Base-by-base conservation (phyloP, 257 asterid species). In the Lycium barbarum region DNA sequence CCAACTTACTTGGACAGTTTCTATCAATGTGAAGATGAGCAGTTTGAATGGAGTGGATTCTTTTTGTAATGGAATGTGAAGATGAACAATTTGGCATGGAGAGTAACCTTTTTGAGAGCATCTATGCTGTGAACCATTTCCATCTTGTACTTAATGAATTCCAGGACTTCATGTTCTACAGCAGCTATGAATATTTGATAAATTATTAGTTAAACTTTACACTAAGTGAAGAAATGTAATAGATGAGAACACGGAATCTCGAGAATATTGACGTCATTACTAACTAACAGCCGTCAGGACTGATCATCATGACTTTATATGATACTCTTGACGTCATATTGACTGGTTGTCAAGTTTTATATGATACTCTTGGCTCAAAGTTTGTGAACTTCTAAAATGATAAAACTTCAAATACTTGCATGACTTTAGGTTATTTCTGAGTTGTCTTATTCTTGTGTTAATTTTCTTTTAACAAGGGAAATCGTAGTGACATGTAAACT, bases 101-200 rank as follows among this genome's bases (percentile, higher is more conserved):
- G 45, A 45, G 80, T 47, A 45, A 2, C 38, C 58, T 45, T 72
- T 72, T 11, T 49, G 12, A 49, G 40, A 74, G 43, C 20, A 22
- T 74, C 61, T 20, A 74, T 49, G 14, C 45, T 13, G 62, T 76
- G 61, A 22, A 5, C 26, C 45, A 49, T 49, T 20, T 49, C 45
- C 81, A 22, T 76, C 81, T 74, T 49, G 20, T 51, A 76, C 62
- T 51, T 26, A 13, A 76, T 51, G 49, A 76, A 51, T 76, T 76
- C 22, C 45, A 22, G 26, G 22, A 26, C 63, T 6, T 76, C 20
- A 76, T 76, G 47, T 26, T 22, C 45, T 6, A 22, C 81, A 51
- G 14, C 0, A 76, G 74, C 20, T 49, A 22, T 14, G 63, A 22
- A 76, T 76, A 62, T 51, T 76, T 14, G 45, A 22, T 22, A 7